Conservation (phyloP, 345 rosid genomes). For the Pistacia vera region DNA sequence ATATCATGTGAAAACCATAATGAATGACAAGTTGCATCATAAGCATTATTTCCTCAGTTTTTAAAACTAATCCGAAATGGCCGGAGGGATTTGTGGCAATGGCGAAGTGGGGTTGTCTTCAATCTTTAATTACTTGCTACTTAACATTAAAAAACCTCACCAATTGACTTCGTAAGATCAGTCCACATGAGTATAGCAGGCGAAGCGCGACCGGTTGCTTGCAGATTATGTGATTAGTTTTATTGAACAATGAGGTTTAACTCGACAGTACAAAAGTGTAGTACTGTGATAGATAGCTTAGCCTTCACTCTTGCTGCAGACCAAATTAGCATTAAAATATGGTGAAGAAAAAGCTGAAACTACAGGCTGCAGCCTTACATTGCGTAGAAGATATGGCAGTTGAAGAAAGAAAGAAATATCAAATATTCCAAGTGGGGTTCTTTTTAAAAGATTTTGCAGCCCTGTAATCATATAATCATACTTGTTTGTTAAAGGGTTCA, state of each 20-base stretch:
- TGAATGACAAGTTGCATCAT: neutral
- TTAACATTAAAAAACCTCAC: neutral
- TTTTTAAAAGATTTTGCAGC: neutral
- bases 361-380: neutral
- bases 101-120: slow-evolving; percentile 9
- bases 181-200: slow-evolving; percentile 11
- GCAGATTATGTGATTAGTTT: neutral
- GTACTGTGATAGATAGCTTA: too few relatives aligned
- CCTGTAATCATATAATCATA: neutral
- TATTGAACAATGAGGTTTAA: neutral
- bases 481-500: neutral
- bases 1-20: neutral
- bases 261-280: neutral
- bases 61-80: slow-evolving; percentile 1
- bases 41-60: neutral
- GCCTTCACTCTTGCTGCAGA: neutral
- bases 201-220: neutral
- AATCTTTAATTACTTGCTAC: neutral
- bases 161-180: neutral
- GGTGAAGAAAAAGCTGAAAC: neutral
- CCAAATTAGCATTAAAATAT: neutral
- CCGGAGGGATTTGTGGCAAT: neutral
- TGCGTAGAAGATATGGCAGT: slow-evolving; percentile 5
- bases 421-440: neutral
- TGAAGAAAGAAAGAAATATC: neutral